Percentiles rank a stretch among this genome's conserved stretches.
These are phyloP conservation scores for Fusarium sp. DNA, from an alignment of 2,329 filamentous ascomycete species.

Conservation along the genomic window DNA sequence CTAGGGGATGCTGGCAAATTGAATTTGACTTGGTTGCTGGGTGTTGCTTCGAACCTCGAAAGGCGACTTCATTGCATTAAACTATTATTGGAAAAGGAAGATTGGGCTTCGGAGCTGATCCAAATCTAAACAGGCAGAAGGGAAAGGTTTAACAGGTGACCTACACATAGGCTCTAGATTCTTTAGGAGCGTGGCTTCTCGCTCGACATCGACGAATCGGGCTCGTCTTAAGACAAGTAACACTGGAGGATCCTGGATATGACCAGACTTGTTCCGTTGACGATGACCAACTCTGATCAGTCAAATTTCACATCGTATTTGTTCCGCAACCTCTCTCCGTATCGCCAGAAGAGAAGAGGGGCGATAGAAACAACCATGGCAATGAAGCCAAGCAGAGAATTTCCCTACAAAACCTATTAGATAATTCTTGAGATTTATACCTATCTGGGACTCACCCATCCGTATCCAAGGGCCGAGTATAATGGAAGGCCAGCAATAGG, in stretches of 20 bases:
- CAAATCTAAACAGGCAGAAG: background rate
- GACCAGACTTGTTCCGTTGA: no score
- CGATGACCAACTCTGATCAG: background rate
- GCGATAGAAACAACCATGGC: constrained; percentile 8
- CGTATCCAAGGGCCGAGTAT: constrained; percentile 15
- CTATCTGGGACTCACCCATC: background rate
- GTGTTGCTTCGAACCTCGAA: background rate
- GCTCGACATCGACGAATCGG: background rate
- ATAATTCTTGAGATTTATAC: background rate
- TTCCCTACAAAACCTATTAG: background rate
- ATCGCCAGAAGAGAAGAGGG: constrained; percentile 14
- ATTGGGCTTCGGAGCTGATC: background rate
- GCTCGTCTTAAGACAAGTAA: background rate
- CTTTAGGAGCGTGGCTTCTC: background rate
- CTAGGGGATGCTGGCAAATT: constrained; percentile 12
- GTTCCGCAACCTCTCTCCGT: constrained; percentile 8
- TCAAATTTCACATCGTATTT: constrained; percentile 12
- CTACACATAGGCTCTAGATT: background rate
- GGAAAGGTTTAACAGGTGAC: background rate
- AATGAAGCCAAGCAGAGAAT: constrained; percentile 14
- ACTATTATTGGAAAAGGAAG: background rate
- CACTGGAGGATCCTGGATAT: background rate
- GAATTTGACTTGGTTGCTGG: constrained; percentile 6
- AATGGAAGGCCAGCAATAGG: constrained; percentile 10
- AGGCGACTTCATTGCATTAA: background rate